These are phyloP conservation scores for Aspergillus panamensis DNA, from an alignment of 495 filamentous ascomycete species.

Conservation along the genomic window DNA sequence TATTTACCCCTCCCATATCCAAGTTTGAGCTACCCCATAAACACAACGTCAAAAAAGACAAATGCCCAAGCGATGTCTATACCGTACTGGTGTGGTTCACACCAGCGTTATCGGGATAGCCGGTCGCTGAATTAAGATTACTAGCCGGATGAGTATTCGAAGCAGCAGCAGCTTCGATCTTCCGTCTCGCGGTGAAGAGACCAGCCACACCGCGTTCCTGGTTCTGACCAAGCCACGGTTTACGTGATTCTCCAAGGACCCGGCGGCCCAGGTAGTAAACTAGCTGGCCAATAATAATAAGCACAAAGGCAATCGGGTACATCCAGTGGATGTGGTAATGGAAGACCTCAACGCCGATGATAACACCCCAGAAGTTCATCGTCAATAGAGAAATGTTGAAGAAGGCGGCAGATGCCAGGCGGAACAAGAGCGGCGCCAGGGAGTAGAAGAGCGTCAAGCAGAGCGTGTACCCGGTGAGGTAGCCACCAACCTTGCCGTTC, in stretches of 20 bases:
- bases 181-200: slow-evolving; percentile 81
- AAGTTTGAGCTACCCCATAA: too few species aligned
- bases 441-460: slow-evolving; percentile 82
- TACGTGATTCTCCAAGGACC: slow-evolving; percentile 78
- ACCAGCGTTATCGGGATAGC: neutral
- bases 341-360: slow-evolving; percentile 86
- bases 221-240: slow-evolving; percentile 87
- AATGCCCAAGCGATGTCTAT: neutral
- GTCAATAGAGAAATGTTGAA: slow-evolving; percentile 95
- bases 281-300: slow-evolving; percentile 78
- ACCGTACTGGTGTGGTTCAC: neutral
- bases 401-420: slow-evolving; percentile 86
- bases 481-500: slow-evolving; percentile 67
- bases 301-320: slow-evolving; percentile 92
- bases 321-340: slow-evolving; percentile 76
- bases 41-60: neutral
- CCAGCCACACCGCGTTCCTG: slow-evolving; percentile 81
- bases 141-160: neutral
- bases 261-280: slow-evolving; percentile 79
- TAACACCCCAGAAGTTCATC: slow-evolving; percentile 94
- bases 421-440: slow-evolving; percentile 79
- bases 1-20: too few species aligned
- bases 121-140: slow-evolving; percentile 1
- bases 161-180: slow-evolving; percentile 48
- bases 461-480: slow-evolving; percentile 82